A percentile compares a stretch with the other conserved stretches of the same genome.
Evolutionary conservation across 306 rosid species (phyloP).

Genomic region (Clitoria ternatea): DNA sequence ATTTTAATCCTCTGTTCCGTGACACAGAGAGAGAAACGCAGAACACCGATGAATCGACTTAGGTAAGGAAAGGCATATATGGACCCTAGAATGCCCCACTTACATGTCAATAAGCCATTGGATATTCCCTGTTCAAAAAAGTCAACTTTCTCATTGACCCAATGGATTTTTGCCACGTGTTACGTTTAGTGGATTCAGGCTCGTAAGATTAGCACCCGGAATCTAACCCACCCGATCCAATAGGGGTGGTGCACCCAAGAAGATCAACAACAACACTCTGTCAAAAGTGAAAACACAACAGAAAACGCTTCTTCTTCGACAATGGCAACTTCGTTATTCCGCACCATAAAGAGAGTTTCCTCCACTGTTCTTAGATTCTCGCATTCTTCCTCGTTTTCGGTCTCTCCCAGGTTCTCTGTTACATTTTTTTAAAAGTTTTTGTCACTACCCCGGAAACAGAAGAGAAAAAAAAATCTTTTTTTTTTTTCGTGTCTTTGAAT

Average conservation of each 20-base stretch:
- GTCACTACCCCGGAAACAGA: background rate
- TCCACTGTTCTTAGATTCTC: constrained; percentile 38
- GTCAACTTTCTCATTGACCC: constrained; percentile 37
- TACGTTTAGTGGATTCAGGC: constrained; percentile 12
- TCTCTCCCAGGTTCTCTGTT: constrained; percentile 41
- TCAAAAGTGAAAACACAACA: background rate
- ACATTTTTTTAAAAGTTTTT: background rate
- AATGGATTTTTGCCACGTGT: constrained; percentile 37
- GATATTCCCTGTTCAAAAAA: background rate
- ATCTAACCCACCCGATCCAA: constrained; percentile 28
- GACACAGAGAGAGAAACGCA: constrained; percentile 20
- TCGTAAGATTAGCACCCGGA: constrained; percentile 24
- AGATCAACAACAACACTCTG: background rate
- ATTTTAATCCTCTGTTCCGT: constrained; percentile 9
- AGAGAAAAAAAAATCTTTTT: background rate
- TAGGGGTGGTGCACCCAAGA: constrained; percentile 25
- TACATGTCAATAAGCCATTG: constrained; percentile 36
- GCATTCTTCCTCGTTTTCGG: constrained; percentile 14
- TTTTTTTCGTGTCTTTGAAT: background rate
- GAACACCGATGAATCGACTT: constrained; percentile 42
- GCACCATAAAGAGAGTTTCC: constrained; percentile 45
- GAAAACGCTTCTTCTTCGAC: background rate
- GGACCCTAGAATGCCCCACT: constrained; percentile 34
- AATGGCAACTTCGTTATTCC: constrained; percentile 59
- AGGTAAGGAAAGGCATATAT: constrained; percentile 45